Evolutionary conservation across 352 stramenopile species (phyloP).

Genomic region (Pythium guiyangense): DNA sequence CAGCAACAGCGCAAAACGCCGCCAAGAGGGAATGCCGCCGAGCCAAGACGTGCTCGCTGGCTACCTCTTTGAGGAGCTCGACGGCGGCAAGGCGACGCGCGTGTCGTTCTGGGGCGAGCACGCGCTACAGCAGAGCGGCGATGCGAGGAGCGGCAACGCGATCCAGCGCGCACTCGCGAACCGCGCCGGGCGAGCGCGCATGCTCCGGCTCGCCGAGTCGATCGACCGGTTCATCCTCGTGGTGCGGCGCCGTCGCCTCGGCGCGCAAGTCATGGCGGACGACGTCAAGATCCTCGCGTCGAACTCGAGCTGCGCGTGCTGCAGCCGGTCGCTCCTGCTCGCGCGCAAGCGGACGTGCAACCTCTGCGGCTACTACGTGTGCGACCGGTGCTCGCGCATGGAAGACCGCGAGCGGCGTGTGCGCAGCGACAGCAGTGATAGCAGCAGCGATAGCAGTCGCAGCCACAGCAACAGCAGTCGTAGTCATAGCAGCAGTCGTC

Average conservation of each 20-base stretch:
- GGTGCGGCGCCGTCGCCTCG: no score
- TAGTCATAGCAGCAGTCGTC: background rate
- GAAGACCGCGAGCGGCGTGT: constrained; percentile 8
- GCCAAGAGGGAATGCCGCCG: background rate
- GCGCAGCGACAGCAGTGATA: no score
- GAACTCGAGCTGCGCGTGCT: constrained; percentile 11
- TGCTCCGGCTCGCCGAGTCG: constrained; percentile 1
- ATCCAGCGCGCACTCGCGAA: background rate
- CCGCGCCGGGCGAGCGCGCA: background rate
- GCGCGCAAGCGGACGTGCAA: constrained; percentile 5
- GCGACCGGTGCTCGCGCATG: constrained; percentile 8
- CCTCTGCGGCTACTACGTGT: constrained; percentile 16
- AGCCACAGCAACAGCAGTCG: background rate
- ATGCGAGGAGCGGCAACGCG: no score
- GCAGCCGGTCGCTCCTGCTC: constrained; percentile 9
- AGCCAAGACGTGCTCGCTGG: constrained; percentile 15
- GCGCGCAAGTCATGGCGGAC: constrained; percentile 11
- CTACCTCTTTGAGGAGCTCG: constrained; percentile 40
- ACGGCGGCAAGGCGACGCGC: constrained; percentile 22
- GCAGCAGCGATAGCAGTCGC: background rate
- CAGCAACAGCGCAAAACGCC: background rate
- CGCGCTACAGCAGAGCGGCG: background rate
- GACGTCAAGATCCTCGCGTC: constrained; percentile 7
- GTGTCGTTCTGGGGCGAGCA: constrained; percentile 41
- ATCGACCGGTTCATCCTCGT: constrained; percentile 4